Evolutionary conservation across 176 grass and related monocot species (phyloP), one percentile per base, ranked within the genome.

Genomic region (Leersia perrieri): DNA sequence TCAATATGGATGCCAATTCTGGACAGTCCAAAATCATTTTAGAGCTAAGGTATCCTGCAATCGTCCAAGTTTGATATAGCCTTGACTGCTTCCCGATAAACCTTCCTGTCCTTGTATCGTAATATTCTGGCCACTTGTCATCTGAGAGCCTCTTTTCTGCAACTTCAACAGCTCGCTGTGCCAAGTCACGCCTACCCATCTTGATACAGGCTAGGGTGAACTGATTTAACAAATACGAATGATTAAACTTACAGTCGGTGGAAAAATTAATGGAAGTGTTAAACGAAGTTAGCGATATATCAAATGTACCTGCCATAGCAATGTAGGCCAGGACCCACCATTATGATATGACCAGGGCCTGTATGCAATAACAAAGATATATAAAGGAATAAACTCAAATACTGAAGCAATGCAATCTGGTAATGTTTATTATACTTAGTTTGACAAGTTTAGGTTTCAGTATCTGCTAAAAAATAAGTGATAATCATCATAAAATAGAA

Each of bases 271-370:
- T 51, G 45, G 16, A 47, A 51, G 16, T 16, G 2, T 53, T n/a
- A 53, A 53, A 53, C 49, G 34, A 75, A 44, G n/a, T 29, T 36
- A 66, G 44, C 7, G 58, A 60, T 64, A 73, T 36, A 25, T 53
- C 60, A 42, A 76, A 16, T 68, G 18, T 86, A 99, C 96, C 96
- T 93, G 90, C 96, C 96, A 99, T 57, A 93, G 74, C 80, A 95
- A 79, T 25, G 93, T 99, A 65, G 96, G 96, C 96, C 96, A 95
- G 73, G 96, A 93, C 69, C 96, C 89, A 63, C 93, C 93, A 77
- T 99, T 99, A 70, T 95, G 92, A 82, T 99, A 95, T 1, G 90
- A 98, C 96, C 96, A 98, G 70, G 92, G 90, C 71, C 96, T 98
- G 90, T 82, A 94, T 28, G 41, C 53, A 78, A 47, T 39, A 41